Base-by-base conservation (phyloP, 2,329 filamentous ascomycete genomes). In the Pseudopyricularia cyperi region DNA sequence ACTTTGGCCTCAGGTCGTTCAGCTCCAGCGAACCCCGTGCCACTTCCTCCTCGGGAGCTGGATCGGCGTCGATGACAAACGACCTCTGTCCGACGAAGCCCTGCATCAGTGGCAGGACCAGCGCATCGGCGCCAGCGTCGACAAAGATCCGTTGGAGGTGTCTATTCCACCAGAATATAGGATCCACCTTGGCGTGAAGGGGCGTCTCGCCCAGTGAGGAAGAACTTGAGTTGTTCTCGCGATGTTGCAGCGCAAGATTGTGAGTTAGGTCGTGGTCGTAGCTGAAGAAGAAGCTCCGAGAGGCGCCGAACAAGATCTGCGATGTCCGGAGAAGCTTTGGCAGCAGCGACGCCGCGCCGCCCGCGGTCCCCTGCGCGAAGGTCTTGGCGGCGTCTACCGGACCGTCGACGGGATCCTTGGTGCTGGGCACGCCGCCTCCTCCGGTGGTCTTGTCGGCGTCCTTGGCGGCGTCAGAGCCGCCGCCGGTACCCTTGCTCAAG, bases 251-350 rank as follows among this genome's bases (percentile, higher is more conserved):
- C 66, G 68, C 66, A 52, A 81, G 61, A 56, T 77, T 82, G 52
- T 84, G 79, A 1, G 93, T 97, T 50, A 98, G 79, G 63, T 98
- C 90, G 63, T 91, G 78, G 57, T 98, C 93, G 65, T 98, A 96
- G 0, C 90, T 90, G 65, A 91, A 98, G 71, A 85, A 97, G 66
- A 96, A 97, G 64, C 88, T 96, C 56, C 78, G 77, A 0, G 85
- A 89, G 4, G 82, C 77, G 1, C 86, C 83, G 62, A 96, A 91
- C 55, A 95, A 79, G 52, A 97, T 79, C 61, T 87, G 87, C 2
- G 89, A 83, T 32, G 87, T 94, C 39, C 85, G 79, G 42, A 98
- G 67, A 37, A 97, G 73, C 62, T 95, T 95, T 1, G 91, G 91
- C 11, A 95, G 71, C 32, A 97, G 68, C 37, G 73, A 74, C 52